Percentiles rank a stretch among this genome's conserved stretches.
These are phyloP conservation scores for Euphorbia peplus DNA, from an alignment of 345 rosid species.

Conservation along the genomic window DNA sequence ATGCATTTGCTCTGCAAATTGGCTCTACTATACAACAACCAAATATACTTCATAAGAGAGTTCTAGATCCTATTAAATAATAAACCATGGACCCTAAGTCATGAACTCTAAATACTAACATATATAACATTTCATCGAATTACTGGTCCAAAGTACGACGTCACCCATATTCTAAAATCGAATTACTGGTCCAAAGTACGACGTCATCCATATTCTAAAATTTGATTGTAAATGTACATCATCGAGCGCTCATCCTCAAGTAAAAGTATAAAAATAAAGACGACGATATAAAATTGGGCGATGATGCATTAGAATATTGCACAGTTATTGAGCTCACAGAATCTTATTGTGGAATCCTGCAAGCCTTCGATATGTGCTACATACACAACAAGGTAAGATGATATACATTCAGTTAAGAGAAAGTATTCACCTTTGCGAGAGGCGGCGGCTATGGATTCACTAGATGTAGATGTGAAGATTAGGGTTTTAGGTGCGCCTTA, in stretches of 20 bases:
- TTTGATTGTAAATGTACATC: slow-evolving; percentile 28
- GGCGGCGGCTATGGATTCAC: neutral
- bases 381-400: neutral
- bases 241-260: slow-evolving; percentile 32
- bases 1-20: slow-evolving; percentile 80
- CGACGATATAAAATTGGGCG: slow-evolving; percentile 21
- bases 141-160: no score
- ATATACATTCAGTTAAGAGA: no score
- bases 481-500: slow-evolving; percentile 9
- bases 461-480: neutral
- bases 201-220: no score
- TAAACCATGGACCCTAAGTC: neutral
- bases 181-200: no score
- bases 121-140: no score
- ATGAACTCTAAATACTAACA: neutral
- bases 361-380: slow-evolving; percentile 83
- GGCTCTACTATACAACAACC: slow-evolving; percentile 30
- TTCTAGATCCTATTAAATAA: no score
- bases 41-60: no score
- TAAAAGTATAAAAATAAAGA: slow-evolving; percentile 20
- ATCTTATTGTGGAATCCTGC: slow-evolving; percentile 33
- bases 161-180: no score
- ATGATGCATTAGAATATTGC: slow-evolving; percentile 50
- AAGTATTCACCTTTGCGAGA: slow-evolving; percentile 3
- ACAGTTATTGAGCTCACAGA: slow-evolving; percentile 80